These are phyloP conservation scores for Aleurites moluccanus DNA, from an alignment of 441 rosid species.

Conservation along the genomic window DNA sequence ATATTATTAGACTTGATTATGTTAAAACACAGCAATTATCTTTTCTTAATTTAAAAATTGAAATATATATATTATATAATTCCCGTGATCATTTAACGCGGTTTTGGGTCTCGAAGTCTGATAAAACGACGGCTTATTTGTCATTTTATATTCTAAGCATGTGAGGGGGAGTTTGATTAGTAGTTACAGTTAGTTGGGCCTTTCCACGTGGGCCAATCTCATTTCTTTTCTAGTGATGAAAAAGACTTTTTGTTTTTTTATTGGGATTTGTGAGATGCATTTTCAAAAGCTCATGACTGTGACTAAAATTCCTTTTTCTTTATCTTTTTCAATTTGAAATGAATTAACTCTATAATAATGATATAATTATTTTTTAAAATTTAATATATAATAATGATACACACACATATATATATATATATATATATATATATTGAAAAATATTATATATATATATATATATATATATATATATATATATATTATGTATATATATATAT, in stretches of 20 bases:
- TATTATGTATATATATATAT: no score
- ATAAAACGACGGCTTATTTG: slow-evolving; percentile 14
- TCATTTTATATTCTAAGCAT: slow-evolving; percentile 3
- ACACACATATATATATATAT: no score
- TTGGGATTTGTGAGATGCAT: neutral
- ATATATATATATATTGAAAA: no score
- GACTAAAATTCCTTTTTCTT: neutral
- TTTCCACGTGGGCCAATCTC: slow-evolving; percentile 12
- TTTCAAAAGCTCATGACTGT: slow-evolving; percentile 1
- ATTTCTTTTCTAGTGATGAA: neutral
- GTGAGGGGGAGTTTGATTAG: slow-evolving; percentile 13
- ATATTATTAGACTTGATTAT: no score
- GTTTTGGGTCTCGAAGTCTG: slow-evolving; percentile 11
- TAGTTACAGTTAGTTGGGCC: slow-evolving; percentile 3
- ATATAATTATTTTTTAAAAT: no score
- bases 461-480: no score
- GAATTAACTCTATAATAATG: no score
- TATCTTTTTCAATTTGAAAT: no score
- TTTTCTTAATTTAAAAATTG: neutral
- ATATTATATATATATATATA: no score
- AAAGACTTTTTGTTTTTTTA: neutral
- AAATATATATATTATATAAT: neutral
- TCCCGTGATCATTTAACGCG: slow-evolving; percentile 15
- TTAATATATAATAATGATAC: no score
- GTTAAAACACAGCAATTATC: no score